A percentile compares a stretch with the other conserved stretches of the same genome.
phyloP scores from a whole-genome alignment of 2,329 filamentous ascomycete species.

The Didymella exigua region DNA sequence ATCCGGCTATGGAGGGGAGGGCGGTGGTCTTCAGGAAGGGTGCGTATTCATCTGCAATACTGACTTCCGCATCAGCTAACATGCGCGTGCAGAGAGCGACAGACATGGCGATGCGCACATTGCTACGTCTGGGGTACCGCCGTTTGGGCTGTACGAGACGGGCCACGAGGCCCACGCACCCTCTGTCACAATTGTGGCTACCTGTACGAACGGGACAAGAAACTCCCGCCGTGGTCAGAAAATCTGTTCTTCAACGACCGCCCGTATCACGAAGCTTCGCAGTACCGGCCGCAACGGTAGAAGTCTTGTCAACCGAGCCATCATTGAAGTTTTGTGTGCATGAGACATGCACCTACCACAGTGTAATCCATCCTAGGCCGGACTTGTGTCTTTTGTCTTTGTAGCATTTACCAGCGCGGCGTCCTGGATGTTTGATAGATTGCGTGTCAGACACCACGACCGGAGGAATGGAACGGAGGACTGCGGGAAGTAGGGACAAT shows the following conservation, averaged over 20 bases:
- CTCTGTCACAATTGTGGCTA: slow-evolving; percentile 94
- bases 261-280: slow-evolving; percentile 31
- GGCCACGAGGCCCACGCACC: slow-evolving; percentile 79
- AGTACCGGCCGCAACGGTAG: slow-evolving; percentile 28
- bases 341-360: not conserved
- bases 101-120: slow-evolving; percentile 85
- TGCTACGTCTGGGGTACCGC: slow-evolving; percentile 87
- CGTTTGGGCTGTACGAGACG: slow-evolving; percentile 94
- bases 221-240: slow-evolving; percentile 77
- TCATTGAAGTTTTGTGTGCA: not conserved
- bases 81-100: slow-evolving; percentile 64
- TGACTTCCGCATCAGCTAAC: slow-evolving; percentile 20
- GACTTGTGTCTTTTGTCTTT: slow-evolving; percentile 8
- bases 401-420: slow-evolving; percentile 26
- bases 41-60: slow-evolving; percentile 27
- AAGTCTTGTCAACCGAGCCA: not conserved
- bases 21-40: slow-evolving; percentile 59
- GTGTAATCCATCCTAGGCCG: not conserved
- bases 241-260: slow-evolving; percentile 65
- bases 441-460: slow-evolving; percentile 5
- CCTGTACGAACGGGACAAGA: slow-evolving; percentile 84
- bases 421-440: slow-evolving; percentile 15
- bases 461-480: not conserved
- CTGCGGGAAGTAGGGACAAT: not conserved
- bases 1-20: slow-evolving; percentile 72